Percentiles rank a stretch among this genome's conserved stretches.
phyloP scores from a whole-genome alignment of 129 eudicot genomes.

The Flaveria bidentis region DNA sequence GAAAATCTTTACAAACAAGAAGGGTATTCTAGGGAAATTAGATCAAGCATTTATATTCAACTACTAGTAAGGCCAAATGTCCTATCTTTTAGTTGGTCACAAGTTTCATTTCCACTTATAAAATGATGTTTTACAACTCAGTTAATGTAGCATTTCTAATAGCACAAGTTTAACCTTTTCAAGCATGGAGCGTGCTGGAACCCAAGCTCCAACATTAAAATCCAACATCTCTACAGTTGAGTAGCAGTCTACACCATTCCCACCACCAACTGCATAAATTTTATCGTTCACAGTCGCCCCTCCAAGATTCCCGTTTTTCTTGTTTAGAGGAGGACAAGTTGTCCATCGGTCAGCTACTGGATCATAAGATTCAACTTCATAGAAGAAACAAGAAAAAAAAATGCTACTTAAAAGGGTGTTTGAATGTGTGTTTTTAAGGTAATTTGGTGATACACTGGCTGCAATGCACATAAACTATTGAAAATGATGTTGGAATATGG shows the following conservation, averaged over 20 bases:
- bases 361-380: conserved; percentile 73
- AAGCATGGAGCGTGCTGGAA: conserved; percentile 67
- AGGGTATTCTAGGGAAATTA: too few species aligned
- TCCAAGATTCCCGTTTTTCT: conserved; percentile 67
- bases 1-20: neutral
- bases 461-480: neutral
- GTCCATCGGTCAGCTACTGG: conserved; percentile 55
- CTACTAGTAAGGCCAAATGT: neutral
- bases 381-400: conserved; percentile 6
- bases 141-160: neutral
- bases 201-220: conserved; percentile 67
- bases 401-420: conserved; percentile 1
- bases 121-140: neutral
- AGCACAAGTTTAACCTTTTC: conserved; percentile 50
- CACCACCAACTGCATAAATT: conserved; percentile 81
- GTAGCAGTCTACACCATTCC: conserved; percentile 54
- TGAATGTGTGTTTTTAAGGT: neutral
- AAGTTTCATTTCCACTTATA: neutral
- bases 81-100: neutral
- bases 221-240: conserved; percentile 83
- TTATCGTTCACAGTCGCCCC: conserved; percentile 61
- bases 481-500: neutral
- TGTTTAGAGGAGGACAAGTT: conserved; percentile 53
- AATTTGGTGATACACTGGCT: neutral
- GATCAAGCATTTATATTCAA: too few species aligned